These are phyloP conservation scores for Dictyostelium purpureum DNA, from an alignment of 78 protist genomes.

Conservation along the genomic window DNA sequence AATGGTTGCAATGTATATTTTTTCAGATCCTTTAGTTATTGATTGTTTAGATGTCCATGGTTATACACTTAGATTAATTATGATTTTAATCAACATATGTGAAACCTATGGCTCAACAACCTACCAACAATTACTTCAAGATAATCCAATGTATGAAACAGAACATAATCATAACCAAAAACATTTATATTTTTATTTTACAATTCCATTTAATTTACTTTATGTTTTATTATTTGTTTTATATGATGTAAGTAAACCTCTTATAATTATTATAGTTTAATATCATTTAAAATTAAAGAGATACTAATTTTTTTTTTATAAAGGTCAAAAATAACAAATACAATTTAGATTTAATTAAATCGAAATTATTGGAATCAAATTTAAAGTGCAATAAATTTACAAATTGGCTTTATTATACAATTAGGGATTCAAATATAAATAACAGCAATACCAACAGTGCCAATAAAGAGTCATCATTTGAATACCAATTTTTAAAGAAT, in stretches of 20 bases:
- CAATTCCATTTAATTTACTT: conserved; percentile 49
- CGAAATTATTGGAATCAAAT: background rate
- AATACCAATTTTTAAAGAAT: conserved; percentile 7
- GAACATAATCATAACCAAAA: conserved; percentile 8
- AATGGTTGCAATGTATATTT: background rate
- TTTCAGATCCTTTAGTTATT: conserved; percentile 44
- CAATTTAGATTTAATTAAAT: conserved; percentile 50
- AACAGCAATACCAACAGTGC: background rate
- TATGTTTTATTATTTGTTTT: conserved; percentile 2
- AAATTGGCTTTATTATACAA: conserved; percentile 33
- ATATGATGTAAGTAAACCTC: conserved; percentile 21
- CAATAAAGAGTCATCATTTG: background rate
- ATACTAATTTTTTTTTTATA: background rate
- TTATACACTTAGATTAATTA: conserved; percentile 7
- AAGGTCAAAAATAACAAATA: conserved; percentile 54
- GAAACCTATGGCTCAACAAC: background rate
- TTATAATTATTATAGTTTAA: background rate
- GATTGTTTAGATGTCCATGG: conserved; percentile 70
- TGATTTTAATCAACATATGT: conserved; percentile 12
- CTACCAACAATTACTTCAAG: background rate
- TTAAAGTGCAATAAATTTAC: background rate
- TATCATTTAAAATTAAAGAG: background rate
- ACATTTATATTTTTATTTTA: conserved; percentile 29
- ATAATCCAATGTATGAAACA: background rate
- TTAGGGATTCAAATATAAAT: conserved; percentile 27